Base-by-base conservation (phyloP, 1,284 basidiomycete genomes). In the Fomitopsis palustris region DNA sequence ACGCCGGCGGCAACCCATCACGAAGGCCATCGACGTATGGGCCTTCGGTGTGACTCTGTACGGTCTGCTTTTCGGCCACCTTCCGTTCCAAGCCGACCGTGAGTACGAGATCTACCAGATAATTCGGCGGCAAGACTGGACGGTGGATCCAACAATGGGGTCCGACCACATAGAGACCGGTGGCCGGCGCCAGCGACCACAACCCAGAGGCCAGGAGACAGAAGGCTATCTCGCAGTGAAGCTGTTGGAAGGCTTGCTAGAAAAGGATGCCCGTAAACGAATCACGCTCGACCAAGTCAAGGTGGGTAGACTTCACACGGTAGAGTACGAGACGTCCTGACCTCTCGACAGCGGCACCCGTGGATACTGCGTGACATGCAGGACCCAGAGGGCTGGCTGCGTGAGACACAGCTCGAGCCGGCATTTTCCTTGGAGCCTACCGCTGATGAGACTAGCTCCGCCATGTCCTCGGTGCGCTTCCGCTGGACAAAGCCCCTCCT, bases 1-100 rank as follows among this genome's bases (percentile, higher is more conserved):
- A 70, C 62, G 56, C 67, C 66, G 19, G 58, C 70, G 69, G 55
- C 81, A 88, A 23, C 87, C 87, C 2, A 92, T 99, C 63, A 96
- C 95, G 38, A 95, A 96, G 71, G 90, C 95, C 4, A 97, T 99
- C 71, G 97, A 99, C 69, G 86, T 99, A n/a, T 99, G 96, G 96
- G 96, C 97, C 0, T 83, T 99, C 8, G 97, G 97, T n/a, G 92
- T 98, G 37, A 99, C 97, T 1, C 79, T 98, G 14, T 99, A 95
- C 76, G 97, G 95, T 69, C 83, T 99, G 47, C 81, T 98, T 1
- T 98, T 98, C 67, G 97, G 95, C 25, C 78, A 77, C 56, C 82
- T 87, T 7, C 93, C 93, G 0, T 95, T 70, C 82, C 84, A 53
- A 79, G 88, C 76, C 66, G 83, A 72, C 77, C 83, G 60, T 64